Base-by-base conservation (phyloP, 345 rosid genomes). In the Acer campestre region DNA sequence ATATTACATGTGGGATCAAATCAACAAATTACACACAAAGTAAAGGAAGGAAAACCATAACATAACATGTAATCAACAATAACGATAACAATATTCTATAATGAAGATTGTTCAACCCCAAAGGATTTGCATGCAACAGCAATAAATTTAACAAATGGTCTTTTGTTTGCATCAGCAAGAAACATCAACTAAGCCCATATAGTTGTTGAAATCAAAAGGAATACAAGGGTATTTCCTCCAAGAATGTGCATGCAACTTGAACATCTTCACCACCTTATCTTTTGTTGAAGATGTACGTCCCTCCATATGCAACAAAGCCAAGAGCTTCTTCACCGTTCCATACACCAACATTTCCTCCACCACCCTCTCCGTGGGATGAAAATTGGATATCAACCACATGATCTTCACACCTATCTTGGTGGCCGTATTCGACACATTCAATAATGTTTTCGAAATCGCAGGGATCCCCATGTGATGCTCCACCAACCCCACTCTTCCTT, bases 321-420 rank as follows among this genome's bases (percentile, higher is more conserved):
- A 31, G 7, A 84, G 68, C 69, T 81, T 84, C 75, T 79, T 81
- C n/a, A 84, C 85, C 12, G 79, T 2, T 48, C 87, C 85, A 6
- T 46, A 77, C 13, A 51, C 61, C 77, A 81, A 27, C 83, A 84
- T 81, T 31, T 84, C 87, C 81, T 84, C 84, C 81, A 76, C 22
- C 3, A 81, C 81, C 71, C 29, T 55, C 42, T 77, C 73, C 6
- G 76, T 81, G 1, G 83, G 81, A 13, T 81, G 82, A 38, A 61
- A 79, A 58, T 38, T 73, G 56, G 75, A 29, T 6, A 84, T 61
- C 71, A 79, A 67, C 84, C 87, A 84, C 72, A 84, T 29, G 55
- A 84, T 81, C 76, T 84, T 84, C 71, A 84, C 83, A 14, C 75
- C 82, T 6, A 79, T 73, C 71, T 81, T 81, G 7, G 84, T 84